phyloP scores from a whole-genome alignment of 768 basidiomycete species.

The Neoboletus magnificus region DNA sequence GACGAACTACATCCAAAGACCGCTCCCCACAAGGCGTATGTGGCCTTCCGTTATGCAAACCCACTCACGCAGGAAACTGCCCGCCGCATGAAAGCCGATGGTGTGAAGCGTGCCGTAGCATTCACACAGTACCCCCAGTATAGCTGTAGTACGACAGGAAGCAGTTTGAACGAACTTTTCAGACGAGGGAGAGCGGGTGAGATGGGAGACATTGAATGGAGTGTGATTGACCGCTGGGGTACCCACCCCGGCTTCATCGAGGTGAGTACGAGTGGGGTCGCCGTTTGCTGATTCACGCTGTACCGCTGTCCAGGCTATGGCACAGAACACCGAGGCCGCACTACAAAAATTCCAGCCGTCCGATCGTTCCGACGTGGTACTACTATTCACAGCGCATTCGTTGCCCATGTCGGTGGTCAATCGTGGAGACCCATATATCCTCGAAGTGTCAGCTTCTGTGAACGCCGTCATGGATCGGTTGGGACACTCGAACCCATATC shows the following conservation, averaged over 20 bases:
- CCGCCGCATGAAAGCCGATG: slow-evolving; percentile 81
- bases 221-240: slow-evolving; percentile 97
- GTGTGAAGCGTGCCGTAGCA: slow-evolving; percentile 88
- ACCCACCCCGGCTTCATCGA: slow-evolving; percentile 93
- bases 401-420: slow-evolving; percentile 98
- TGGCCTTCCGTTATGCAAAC: slow-evolving; percentile 91
- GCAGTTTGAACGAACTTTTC: slow-evolving; percentile 92
- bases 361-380: slow-evolving; percentile 67
- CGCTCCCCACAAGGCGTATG: slow-evolving; percentile 94
- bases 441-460: slow-evolving; percentile 94
- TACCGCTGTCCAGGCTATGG: slow-evolving; percentile 63
- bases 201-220: slow-evolving; percentile 80
- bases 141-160: slow-evolving; percentile 96
- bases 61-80: slow-evolving; percentile 85
- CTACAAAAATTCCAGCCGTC: slow-evolving; percentile 74
- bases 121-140: slow-evolving; percentile 99
- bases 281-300: neutral
- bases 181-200: slow-evolving; percentile 60
- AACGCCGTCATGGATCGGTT: slow-evolving; percentile 90
- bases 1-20: slow-evolving; percentile 93
- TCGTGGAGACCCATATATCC: slow-evolving; percentile 95
- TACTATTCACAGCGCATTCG: slow-evolving; percentile 97
- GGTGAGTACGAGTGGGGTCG: slow-evolving; percentile 44
- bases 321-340: slow-evolving; percentile 82
- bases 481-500: slow-evolving; percentile 77